Evolutionary conservation across 1,284 basidiomycete genomes (phyloP), one percentile per base, ranked within the genome.

Genomic region (Anthracocystis walkeri): DNA sequence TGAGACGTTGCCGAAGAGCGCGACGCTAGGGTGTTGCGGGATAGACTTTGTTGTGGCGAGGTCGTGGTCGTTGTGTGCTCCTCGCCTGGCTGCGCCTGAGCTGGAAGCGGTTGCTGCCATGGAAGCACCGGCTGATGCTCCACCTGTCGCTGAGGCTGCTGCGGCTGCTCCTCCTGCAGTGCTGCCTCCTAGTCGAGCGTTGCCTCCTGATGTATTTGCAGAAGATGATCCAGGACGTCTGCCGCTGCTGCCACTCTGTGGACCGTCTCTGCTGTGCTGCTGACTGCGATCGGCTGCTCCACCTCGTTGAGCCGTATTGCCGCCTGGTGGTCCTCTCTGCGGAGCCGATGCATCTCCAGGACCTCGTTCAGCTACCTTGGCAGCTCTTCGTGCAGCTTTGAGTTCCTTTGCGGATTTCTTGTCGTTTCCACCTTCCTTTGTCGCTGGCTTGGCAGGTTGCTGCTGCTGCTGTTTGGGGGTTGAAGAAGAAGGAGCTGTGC

Each of bases 1-100:
- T 10, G 80, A 71, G 38, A 82, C 80, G 55, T 82, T 82, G 27
- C 81, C 81, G 50, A 84, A 83, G 23, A 82, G 77, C 7, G 80
- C 77, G 27, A 78, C 74, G 44, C 72, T 75, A 29, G 72, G 72
- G 38, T 75, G 64, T 35, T 44, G 65, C 35, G 73, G 57, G 48
- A 71, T 23, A 25, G 51, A 60, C 62, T 54, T 71, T 45, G 31
- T 16, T 3, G 35, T 31, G 57, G 56, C 25, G 23, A 38, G 35
- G 4, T 65, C 62, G 12, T 54, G 20, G 29, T 64, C 70, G 18
- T 38, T 38, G 35, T 66, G 52, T 21, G 27, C 27, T 27, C 61
- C 71, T 7, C 58, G 61, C 31, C 50, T 71, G 42, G 57, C 57
- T 6, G 46, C 33, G 27, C 65, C 66, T 12, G 55, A 50, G 49